Base-by-base conservation (phyloP, 352 stramenopile genomes). In the Phytophthora multivora region DNA sequence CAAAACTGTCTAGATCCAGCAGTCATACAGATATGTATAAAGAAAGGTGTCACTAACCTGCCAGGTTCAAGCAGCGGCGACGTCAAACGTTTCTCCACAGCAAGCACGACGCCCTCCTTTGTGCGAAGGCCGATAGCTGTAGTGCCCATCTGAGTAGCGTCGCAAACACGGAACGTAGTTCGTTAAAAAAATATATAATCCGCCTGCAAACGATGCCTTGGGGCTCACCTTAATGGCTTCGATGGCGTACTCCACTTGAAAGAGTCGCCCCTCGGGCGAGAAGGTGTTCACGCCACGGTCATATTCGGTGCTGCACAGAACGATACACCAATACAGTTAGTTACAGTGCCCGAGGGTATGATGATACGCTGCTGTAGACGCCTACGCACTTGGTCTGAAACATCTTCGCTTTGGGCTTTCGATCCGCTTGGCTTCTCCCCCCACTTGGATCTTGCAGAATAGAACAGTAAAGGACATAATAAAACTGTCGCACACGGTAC, bases 251-350 rank as follows among this genome's bases (percentile, higher is more conserved):
- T 99, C 97, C 49, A 99, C 97, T 76, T 99, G 97, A 76, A 99
- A 99, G 30, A 99, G 89, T 68, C 98, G 93, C 42, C 98, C 98
- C 84, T 99, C 97, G 11, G 98, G 98, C 65, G 95, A 99, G 75
- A 99, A 99, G 19, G 97, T 99, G 86, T 99, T 99, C 28, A 99
- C 98, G 65, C 97, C 97, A 59, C 98, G 92, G 83, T 99, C 98
- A 75, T 99, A 99, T 83, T 99, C 97, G 49, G 92, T 98, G 71
- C 96, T 97, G 40, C 23, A 7, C 6, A 55, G 9, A 3, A 35
- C 26, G 3, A 45, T 40, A 3, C 28, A 33, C 13, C 8, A 28
- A 35, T 31, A 33, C 12, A 48, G 16, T 45, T 26, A 46, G 25
- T 36, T 9, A 38, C 18, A 13, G 12, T 3, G 41, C 13, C 9